phyloP scores from a whole-genome alignment of 2,329 filamentous ascomycete genomes.

The Botrytis porri region DNA sequence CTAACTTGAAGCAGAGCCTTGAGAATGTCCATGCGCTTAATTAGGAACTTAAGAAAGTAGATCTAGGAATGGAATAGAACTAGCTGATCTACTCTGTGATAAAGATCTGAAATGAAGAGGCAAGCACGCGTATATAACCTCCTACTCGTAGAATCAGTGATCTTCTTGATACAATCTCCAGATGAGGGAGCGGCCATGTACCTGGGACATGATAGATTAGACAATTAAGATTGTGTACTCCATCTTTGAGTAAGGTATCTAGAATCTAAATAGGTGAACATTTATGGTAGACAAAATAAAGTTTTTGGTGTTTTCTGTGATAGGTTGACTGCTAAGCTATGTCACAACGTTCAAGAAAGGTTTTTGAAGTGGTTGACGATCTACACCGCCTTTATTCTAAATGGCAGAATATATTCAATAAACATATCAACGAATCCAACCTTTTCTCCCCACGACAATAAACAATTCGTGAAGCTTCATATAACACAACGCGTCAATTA shows the following conservation, averaged over 20 bases:
- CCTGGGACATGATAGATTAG: not conserved
- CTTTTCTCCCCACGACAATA: slow-evolving; percentile 1
- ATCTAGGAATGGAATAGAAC: not conserved
- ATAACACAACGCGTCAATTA: not conserved
- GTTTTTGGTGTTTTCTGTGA: not conserved
- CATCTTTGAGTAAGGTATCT: too few relatives aligned
- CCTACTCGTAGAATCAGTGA: not conserved
- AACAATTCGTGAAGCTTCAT: slow-evolving; percentile 1
- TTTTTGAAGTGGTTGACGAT: not conserved
- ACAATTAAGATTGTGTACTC: too few relatives aligned
- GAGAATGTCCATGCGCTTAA: not conserved
- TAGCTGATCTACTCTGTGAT: not conserved
- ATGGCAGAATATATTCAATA: slow-evolving; percentile 13
- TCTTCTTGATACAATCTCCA: not conserved
- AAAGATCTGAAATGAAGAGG: not conserved
- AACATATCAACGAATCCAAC: not conserved
- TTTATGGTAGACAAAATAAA: not conserved
- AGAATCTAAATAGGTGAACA: not conserved
- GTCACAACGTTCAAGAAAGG: not conserved
- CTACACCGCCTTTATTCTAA: not conserved
- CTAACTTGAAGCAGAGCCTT: not conserved
- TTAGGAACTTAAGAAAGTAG: not conserved
- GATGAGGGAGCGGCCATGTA: not conserved
- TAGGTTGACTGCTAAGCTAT: not conserved
- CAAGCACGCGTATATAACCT: not conserved